Evolutionary conservation across 768 basidiomycete species (phyloP), one percentile per base, ranked within the genome.

Genomic region (Kondoa malvinella): DNA sequence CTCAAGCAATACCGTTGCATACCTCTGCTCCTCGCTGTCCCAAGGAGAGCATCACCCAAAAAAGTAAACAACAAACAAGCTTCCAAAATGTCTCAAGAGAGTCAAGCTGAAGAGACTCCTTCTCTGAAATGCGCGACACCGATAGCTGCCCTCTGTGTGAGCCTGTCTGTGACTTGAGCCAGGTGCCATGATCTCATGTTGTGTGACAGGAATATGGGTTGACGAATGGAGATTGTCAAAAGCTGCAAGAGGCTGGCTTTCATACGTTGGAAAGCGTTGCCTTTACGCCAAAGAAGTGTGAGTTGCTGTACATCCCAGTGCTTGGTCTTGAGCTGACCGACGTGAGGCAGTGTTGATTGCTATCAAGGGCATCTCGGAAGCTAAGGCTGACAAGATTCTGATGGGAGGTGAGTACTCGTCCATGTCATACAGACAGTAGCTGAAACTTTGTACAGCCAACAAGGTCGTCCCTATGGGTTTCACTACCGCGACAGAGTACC

Each of bases 391-490:
- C 76, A 97, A 92, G 80, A 95, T 99, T 67, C 78, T 97, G 30
- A 78, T 81, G 16, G 91, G 94, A 81, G 95, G 95, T 89, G 68
- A 71, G 83, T 72, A 17, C 3, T 12, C 25, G 21, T 58, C 17
- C 29, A 27, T n/a, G 34, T 61, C 31, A 4, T 61, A 64, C 14
- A 21, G 0, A 2, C 1, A 21, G n/a, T 1, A 2, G 27, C 0
- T 3, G 25, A 32, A 15, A 57, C 15, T 8, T 64, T 25, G 25
- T 61, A 61, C 72, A 96, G 94, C 92, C 1, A 86, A 87, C 75
- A 97, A 96, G 80, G 88, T 96, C 73, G 86, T 99, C 31, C 95
- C 94, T 4, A 84, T 97, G 69, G 95, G 95, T 2, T 99, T 99
- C 76, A 91, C 92, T 71, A 97, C 94, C 67, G 95, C 95, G 21